Evolutionary conservation across 2,329 filamentous ascomycete species (phyloP), one percentile per base, ranked within the genome.

Genomic region (Gremmenia infestans): DNA sequence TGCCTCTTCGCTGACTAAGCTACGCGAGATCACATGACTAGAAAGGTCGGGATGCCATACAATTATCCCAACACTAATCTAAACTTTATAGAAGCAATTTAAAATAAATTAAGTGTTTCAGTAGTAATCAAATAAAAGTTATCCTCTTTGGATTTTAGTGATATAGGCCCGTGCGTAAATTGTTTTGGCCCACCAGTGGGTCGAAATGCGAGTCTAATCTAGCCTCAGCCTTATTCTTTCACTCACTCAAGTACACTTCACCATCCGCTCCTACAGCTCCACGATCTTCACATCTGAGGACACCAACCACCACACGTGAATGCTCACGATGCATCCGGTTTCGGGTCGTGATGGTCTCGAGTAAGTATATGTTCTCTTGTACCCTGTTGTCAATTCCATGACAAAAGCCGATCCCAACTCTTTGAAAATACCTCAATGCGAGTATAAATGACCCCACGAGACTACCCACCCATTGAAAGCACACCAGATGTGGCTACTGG

Each of bases 381-480:
- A 22, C 23, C 36, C 25, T 25, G 9, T 40, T 11, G 22, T 7
- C 17, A 19, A 35, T 48, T 40, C 15, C 42, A 45, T 35, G 17
- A 6, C 15, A 32, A 12, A n/a, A 6, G 28, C 28, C 28, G 9
- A 32, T 32, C 2, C 28, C 8, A 11, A 32, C 9, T 32, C 17
- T 45, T 15, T 9, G 19, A 56, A 17, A 9, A 65, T 66, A 62
- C 63, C 60, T 52, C 63, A 65, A 53, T 55, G 32, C 39, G 63
- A 66, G 42, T 62, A 59, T 52, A 8, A 52, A 59, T 52, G 9
- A 52, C 58, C 9, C 63, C 63, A 23, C 55, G 43, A 23, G 40
- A 54, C 19, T 67, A 67, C 47, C 19, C 35, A 3, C 54, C 51
- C 28, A 32, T 62, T 58, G 58, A 53, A 47, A 23, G 46, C 14